phyloP scores from a whole-genome alignment of 352 stramenopile genomes.

The Phytophthora hibernalis region DNA sequence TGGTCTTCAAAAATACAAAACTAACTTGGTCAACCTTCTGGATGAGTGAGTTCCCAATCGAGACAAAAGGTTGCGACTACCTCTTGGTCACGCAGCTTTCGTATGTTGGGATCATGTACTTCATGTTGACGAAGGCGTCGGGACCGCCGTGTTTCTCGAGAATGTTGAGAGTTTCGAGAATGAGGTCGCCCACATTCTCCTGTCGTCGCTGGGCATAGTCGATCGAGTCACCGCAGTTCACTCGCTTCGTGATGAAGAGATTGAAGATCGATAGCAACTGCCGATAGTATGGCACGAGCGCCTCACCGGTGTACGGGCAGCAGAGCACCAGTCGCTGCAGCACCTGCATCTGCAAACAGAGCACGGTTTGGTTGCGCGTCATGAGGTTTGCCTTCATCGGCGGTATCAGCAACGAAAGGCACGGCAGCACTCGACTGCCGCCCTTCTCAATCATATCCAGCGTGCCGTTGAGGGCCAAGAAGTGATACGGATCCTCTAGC shows the following conservation, averaged over 20 bases:
- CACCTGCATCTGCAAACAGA: slow-evolving; percentile 84
- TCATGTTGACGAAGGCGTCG: slow-evolving; percentile 95
- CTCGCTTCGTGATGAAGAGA: slow-evolving; percentile 90
- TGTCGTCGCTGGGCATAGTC: slow-evolving; percentile 92
- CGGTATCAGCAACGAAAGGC: slow-evolving; percentile 54
- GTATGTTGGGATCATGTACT: slow-evolving; percentile 97
- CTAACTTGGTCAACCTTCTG: slow-evolving; percentile 2
- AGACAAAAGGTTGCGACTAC: slow-evolving; percentile 10
- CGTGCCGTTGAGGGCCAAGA: slow-evolving; percentile 79
- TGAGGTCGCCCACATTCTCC: slow-evolving; percentile 90
- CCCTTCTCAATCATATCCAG: slow-evolving; percentile 87
- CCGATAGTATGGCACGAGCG: slow-evolving; percentile 93
- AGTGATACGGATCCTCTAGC: slow-evolving; percentile 84
- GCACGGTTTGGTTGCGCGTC: slow-evolving; percentile 75
- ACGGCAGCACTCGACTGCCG: slow-evolving; percentile 65
- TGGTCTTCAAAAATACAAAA: slow-evolving; percentile 31
- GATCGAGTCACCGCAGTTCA: slow-evolving; percentile 94
- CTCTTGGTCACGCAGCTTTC: slow-evolving; percentile 79
- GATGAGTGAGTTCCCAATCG: neutral
- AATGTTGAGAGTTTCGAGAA: slow-evolving; percentile 91
- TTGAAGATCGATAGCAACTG: slow-evolving; percentile 94
- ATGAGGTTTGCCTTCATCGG: slow-evolving; percentile 91
- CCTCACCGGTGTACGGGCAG: slow-evolving; percentile 85
- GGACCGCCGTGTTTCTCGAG: slow-evolving; percentile 86
- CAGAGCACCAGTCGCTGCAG: slow-evolving; percentile 73